These are phyloP conservation scores for Pterocarpus macrocarpus DNA, from an alignment of 306 rosid species.

Conservation along the genomic window DNA sequence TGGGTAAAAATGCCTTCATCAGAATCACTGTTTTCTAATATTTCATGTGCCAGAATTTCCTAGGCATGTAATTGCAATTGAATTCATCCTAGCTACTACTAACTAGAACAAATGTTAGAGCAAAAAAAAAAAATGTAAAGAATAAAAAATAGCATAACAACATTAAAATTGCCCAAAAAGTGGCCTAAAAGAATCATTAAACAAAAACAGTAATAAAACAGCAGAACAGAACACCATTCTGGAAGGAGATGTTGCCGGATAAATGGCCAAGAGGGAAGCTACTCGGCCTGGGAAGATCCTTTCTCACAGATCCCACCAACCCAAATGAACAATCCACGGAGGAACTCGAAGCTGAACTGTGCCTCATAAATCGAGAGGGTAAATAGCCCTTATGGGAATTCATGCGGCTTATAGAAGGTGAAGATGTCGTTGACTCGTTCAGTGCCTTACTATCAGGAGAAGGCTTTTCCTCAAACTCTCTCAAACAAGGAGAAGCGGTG, in stretches of 20 bases:
- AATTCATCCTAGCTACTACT: background rate
- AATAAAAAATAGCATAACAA: background rate
- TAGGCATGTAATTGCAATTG: background rate
- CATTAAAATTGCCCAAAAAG: conserved; percentile 13
- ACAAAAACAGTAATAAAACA: background rate
- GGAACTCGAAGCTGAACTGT: conserved; percentile 46
- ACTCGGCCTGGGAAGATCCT: conserved; percentile 67
- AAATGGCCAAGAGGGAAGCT: conserved; percentile 73
- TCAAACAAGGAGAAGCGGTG: conserved; percentile 47
- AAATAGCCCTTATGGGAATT: conserved; percentile 54
- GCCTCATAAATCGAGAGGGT: conserved; percentile 76
- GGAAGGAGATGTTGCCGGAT: conserved; percentile 63
- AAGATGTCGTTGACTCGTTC: background rate
- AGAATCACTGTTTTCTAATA: background rate
- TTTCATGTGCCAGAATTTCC: background rate
- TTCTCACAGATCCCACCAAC: conserved; percentile 56
- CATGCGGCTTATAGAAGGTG: conserved; percentile 41
- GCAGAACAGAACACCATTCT: conserved; percentile 55
- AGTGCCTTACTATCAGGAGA: background rate
- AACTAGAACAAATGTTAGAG: background rate
- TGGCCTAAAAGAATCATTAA: background rate
- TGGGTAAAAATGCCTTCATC: background rate
- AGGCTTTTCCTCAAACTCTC: conserved; percentile 51
- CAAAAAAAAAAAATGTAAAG: background rate
- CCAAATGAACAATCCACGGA: conserved; percentile 39